These are phyloP conservation scores for Dendrobium huoshanense DNA, from an alignment of 106 monocot genomes.

Conservation along the genomic window DNA sequence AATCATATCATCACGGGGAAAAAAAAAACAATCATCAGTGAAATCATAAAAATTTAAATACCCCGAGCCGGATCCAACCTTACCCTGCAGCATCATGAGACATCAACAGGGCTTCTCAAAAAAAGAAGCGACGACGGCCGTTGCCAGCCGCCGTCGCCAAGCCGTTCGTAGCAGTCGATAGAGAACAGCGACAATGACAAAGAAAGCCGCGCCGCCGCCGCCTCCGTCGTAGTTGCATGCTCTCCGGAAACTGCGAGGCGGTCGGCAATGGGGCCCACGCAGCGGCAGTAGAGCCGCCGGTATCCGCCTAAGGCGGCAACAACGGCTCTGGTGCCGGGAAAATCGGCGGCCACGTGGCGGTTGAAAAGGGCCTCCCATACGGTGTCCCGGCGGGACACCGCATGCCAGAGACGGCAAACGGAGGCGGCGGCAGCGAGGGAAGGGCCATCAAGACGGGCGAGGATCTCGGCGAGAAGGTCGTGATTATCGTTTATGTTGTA, in stretches of 20 bases:
- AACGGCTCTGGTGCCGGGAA: not conserved
- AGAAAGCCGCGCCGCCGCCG: conserved; percentile 5
- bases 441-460: conserved; percentile 15
- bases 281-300: conserved; percentile 13
- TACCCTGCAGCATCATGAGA: conserved; percentile 9
- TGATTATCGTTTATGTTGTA: conserved; percentile 19
- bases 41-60: too few species aligned
- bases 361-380: conserved; percentile 22
- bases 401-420: conserved; percentile 20
- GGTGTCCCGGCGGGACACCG: conserved; percentile 15
- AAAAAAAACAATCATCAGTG: too few species aligned
- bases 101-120: conserved; percentile 12
- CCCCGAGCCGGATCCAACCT: not conserved
- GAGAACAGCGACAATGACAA: conserved; percentile 20
- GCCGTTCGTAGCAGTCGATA: conserved; percentile 25
- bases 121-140: conserved; percentile 16
- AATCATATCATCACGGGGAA: too few species aligned
- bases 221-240: not conserved
- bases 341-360: conserved; percentile 13
- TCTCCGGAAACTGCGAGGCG: conserved; percentile 6
- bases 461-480: conserved; percentile 18
- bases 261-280: conserved; percentile 21
- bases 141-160: not conserved
- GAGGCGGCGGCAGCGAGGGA: conserved; percentile 15
- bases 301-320: conserved; percentile 12